Percentiles rank a stretch among this genome's conserved stretches.
Evolutionary conservation across 257 asterid genomes (phyloP).

Genomic region (Sherardia arvensis): DNA sequence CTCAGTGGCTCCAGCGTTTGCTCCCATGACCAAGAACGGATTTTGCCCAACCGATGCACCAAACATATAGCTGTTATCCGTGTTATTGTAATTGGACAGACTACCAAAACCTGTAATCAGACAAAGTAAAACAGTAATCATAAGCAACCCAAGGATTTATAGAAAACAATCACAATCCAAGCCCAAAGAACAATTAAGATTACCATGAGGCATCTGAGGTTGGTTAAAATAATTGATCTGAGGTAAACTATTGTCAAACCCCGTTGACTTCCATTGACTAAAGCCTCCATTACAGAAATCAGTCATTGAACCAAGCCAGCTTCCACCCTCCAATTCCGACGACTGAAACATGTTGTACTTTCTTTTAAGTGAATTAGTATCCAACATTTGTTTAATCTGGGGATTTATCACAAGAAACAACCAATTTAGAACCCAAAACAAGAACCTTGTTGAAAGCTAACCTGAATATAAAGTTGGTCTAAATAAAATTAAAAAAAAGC

Average conservation of each 20-base stretch:
- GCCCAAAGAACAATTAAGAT: constrained; percentile 1
- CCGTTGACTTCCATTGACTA: constrained; percentile 15
- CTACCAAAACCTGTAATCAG: constrained; percentile 18
- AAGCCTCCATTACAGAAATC: constrained; percentile 12
- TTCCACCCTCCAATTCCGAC: constrained; percentile 1
- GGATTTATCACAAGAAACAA: no score
- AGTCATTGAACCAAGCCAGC: constrained; percentile 3
- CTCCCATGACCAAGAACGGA: constrained; percentile 15
- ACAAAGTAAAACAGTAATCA: not conserved
- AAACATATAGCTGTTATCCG: constrained; percentile 8
- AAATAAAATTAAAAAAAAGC: no score
- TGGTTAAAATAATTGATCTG: constrained; percentile 8
- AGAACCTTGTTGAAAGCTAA: no score
- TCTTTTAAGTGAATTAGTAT: not conserved
- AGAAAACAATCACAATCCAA: not conserved
- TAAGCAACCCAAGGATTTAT: not conserved
- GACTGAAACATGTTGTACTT: not conserved
- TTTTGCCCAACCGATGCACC: constrained; percentile 18
- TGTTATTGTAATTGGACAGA: constrained; percentile 16
- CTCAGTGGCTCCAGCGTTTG: constrained; percentile 13
- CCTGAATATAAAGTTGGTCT: no score
- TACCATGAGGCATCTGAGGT: constrained; percentile 16
- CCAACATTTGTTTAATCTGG: not conserved
- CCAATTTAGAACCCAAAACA: not conserved
- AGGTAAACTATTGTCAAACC: constrained; percentile 1